Conservation (phyloP, 2,329 filamentous ascomycete species). For the Zalaria sp. region DNA sequence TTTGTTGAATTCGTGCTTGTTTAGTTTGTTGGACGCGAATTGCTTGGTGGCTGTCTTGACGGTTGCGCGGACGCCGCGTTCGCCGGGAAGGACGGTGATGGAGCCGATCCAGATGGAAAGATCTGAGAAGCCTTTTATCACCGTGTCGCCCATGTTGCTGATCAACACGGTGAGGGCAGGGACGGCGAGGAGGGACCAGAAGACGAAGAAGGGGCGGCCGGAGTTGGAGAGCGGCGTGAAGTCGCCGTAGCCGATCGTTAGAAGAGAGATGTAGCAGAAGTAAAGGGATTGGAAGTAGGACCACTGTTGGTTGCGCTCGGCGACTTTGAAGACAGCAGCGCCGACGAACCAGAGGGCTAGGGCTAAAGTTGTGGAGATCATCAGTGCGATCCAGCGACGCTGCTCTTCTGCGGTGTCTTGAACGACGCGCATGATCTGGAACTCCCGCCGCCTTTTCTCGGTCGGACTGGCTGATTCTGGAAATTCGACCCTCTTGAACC, state of each 20-base stretch:
- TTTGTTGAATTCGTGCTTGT: slow-evolving; percentile 5
- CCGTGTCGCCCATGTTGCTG: slow-evolving; percentile 39
- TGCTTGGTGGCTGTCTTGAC: slow-evolving; percentile 11
- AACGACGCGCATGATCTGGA: slow-evolving; percentile 32
- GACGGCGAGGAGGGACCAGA: slow-evolving; percentile 41
- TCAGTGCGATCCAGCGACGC: slow-evolving; percentile 27
- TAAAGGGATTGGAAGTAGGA: slow-evolving; percentile 39
- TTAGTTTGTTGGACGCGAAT: slow-evolving; percentile 8
- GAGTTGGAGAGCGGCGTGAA: slow-evolving; percentile 31
- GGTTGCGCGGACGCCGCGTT: slow-evolving; percentile 24
- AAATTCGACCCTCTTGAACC: slow-evolving; percentile 26
- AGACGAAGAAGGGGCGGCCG: slow-evolving; percentile 41
- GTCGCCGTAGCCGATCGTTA: slow-evolving; percentile 44
- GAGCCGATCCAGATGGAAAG: slow-evolving; percentile 41
- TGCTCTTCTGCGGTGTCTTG: slow-evolving; percentile 26
- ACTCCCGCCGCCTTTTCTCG: slow-evolving; percentile 33
- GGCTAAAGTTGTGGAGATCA: slow-evolving; percentile 23
- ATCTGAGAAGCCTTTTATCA: slow-evolving; percentile 40
- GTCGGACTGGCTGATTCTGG: slow-evolving; percentile 24
- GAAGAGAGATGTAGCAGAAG: slow-evolving; percentile 37
- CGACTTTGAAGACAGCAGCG: slow-evolving; percentile 33
- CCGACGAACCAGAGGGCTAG: slow-evolving; percentile 33
- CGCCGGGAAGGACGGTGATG: slow-evolving; percentile 39
- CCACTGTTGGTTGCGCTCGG: slow-evolving; percentile 33
- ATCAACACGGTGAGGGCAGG: slow-evolving; percentile 41